A percentile compares a stretch with the other conserved stretches of the same genome.
These are phyloP conservation scores for Maudiozyma humilis DNA, from an alignment of 1,139 yeast genomes.

Conservation along the genomic window DNA sequence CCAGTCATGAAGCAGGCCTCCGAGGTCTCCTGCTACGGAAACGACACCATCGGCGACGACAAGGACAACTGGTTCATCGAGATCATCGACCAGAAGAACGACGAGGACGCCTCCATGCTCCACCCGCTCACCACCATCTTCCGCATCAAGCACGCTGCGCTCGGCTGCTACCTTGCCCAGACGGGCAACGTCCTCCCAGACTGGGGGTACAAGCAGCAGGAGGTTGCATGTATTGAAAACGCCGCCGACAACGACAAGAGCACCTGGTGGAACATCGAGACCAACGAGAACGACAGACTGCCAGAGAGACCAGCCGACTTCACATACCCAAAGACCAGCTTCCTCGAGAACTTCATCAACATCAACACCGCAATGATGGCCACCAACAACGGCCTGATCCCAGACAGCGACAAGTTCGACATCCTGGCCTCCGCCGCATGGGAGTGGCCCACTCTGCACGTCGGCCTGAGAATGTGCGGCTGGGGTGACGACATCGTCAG, in stretches of 20 bases:
- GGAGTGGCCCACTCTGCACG: slow-evolving; percentile 96
- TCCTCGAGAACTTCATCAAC: slow-evolving; percentile 83
- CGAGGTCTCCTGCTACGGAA: slow-evolving; percentile 95
- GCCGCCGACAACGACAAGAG: slow-evolving; percentile 81
- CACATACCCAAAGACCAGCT: slow-evolving; percentile 72
- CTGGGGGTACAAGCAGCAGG: slow-evolving; percentile 99
- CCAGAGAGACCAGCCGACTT: slow-evolving; percentile 67
- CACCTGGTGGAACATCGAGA: slow-evolving; percentile 98
- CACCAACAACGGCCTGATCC: slow-evolving; percentile 90
- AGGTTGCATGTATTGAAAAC: slow-evolving; percentile 73
- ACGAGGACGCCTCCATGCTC: slow-evolving; percentile 54
- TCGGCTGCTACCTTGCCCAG: slow-evolving; percentile 82
- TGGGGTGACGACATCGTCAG: slow-evolving; percentile 80
- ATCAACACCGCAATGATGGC: slow-evolving; percentile 98
- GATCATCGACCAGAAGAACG: slow-evolving; percentile 66
- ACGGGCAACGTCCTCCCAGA: slow-evolving; percentile 76
- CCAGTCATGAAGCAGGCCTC: slow-evolving; percentile 62
- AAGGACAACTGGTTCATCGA: slow-evolving; percentile 95
- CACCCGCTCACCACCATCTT: slow-evolving; percentile 86
- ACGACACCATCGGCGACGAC: slow-evolving; percentile 72
- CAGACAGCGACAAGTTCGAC: slow-evolving; percentile 86
- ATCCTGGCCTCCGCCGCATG: slow-evolving; percentile 86
- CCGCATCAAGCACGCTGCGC: slow-evolving; percentile 57
- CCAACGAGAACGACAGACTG: slow-evolving; percentile 64
- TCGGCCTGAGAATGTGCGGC: slow-evolving; percentile 90